These are phyloP conservation scores for Xylariaceae sp. DNA, from an alignment of 2,329 filamentous ascomycete species.

Conservation along the genomic window DNA sequence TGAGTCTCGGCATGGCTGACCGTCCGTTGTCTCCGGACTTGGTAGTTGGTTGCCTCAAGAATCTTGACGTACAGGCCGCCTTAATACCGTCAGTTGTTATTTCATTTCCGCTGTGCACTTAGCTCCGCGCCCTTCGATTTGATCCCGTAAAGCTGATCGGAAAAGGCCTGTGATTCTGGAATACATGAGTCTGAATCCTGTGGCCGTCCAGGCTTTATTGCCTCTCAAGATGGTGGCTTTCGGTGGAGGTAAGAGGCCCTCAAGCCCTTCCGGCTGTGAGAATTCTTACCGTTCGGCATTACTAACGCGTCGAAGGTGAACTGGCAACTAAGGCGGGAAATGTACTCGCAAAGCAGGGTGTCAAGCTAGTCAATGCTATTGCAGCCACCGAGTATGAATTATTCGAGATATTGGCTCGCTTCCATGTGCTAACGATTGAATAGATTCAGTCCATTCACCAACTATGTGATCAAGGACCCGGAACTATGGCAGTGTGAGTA, in stretches of 20 bases:
- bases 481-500: slow-evolving; percentile 33
- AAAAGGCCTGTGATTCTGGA: slow-evolving; percentile 6
- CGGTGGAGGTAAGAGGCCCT: slow-evolving; percentile 20
- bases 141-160: background rate
- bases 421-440: background rate
- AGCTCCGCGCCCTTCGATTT: too few relatives aligned
- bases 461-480: background rate
- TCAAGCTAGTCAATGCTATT: background rate
- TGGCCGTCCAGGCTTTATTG: background rate
- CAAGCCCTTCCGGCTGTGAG: slow-evolving; percentile 18
- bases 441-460: background rate
- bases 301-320: background rate
- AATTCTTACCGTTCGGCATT: background rate
- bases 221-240: slow-evolving; percentile 8
- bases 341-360: background rate
- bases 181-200: slow-evolving; percentile 4
- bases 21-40: slow-evolving; percentile 34
- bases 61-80: slow-evolving; percentile 24
- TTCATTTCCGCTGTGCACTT: too few relatives aligned
- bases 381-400: background rate
- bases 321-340: background rate
- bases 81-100: slow-evolving; percentile 29
- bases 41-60: slow-evolving; percentile 28
- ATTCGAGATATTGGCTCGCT: background rate
- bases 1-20: slow-evolving; percentile 29